These are phyloP conservation scores for Trichophyton rubrum DNA, from an alignment of 2,329 filamentous ascomycete species.

Conservation along the genomic window DNA sequence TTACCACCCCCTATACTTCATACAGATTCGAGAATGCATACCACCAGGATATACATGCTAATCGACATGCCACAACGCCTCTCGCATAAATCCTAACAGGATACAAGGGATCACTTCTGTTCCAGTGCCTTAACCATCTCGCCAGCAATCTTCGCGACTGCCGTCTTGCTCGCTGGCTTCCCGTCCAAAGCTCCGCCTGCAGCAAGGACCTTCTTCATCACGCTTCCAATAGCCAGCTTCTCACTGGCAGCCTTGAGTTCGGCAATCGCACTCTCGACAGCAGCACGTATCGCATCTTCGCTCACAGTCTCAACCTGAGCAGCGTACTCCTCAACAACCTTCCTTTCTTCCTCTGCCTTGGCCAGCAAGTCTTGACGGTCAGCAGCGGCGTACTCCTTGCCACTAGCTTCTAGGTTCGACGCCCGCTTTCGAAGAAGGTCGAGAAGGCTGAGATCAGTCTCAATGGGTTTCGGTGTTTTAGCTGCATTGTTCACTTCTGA, in stretches of 20 bases:
- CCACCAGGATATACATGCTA: background rate
- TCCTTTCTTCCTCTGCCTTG: conserved; percentile 33
- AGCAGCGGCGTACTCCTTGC: conserved; percentile 30
- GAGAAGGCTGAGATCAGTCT: conserved; percentile 36
- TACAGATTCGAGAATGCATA: background rate
- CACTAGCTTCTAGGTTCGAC: conserved; percentile 27
- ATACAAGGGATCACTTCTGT: background rate
- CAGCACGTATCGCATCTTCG: conserved; percentile 28
- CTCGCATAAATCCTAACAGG: background rate
- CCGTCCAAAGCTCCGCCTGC: conserved; percentile 32
- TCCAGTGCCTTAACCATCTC: conserved; percentile 20
- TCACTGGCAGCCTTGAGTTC: conserved; percentile 24
- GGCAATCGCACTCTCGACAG: conserved; percentile 26
- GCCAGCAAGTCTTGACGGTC: conserved; percentile 34
- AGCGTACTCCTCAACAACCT: conserved; percentile 35
- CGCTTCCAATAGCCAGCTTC: conserved; percentile 26
- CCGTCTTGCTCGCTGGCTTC: conserved; percentile 31
- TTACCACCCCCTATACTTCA: background rate
- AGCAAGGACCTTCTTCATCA: conserved; percentile 34
- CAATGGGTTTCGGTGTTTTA: conserved; percentile 34
- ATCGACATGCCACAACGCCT: background rate
- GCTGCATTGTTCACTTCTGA: conserved; percentile 39
- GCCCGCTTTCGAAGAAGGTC: conserved; percentile 35
- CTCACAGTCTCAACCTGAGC: conserved; percentile 31
- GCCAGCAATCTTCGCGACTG: conserved; percentile 31